These are phyloP conservation scores for Gastrolobium villosum DNA, from an alignment of 306 rosid genomes.

Conservation along the genomic window DNA sequence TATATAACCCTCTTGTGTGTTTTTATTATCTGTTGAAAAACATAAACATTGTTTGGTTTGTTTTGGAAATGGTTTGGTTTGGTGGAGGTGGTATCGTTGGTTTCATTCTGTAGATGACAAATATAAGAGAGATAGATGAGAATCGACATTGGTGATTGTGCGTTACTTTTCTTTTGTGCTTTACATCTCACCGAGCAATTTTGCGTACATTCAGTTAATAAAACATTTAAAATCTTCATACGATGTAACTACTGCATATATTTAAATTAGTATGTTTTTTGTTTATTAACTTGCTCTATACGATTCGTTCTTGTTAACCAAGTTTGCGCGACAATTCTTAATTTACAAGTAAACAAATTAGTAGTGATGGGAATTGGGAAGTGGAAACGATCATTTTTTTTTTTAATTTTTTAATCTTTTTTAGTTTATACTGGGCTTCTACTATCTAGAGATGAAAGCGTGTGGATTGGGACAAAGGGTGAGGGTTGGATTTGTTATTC, in stretches of 20 bases:
- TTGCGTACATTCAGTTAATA: too few relatives aligned
- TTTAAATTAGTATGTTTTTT: too few relatives aligned
- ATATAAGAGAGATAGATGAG: not conserved
- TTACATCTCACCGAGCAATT: too few relatives aligned
- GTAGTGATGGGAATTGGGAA: not conserved
- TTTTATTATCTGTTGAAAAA: not conserved
- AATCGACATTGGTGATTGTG: slow-evolving; percentile 36
- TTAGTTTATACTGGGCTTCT: not conserved
- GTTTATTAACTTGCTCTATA: not conserved
- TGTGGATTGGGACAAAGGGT: slow-evolving; percentile 40
- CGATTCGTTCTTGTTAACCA: not conserved
- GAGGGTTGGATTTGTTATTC: slow-evolving; percentile 33
- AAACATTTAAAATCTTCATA: too few relatives aligned
- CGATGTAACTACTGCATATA: too few relatives aligned
- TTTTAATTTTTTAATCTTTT: too few relatives aligned
- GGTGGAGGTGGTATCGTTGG: slow-evolving; percentile 8
- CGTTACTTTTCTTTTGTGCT: not conserved
- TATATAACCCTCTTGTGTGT: not conserved
- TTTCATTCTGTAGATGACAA: not conserved
- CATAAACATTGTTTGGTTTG: not conserved
- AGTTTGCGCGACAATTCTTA: not conserved
- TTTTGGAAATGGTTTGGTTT: not conserved
- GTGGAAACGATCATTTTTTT: not conserved
- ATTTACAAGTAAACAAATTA: not conserved
- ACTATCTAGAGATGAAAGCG: slow-evolving; percentile 16